Base-by-base conservation (phyloP, 116 monocot species). In the Papilionanthe hybrid region DNA sequence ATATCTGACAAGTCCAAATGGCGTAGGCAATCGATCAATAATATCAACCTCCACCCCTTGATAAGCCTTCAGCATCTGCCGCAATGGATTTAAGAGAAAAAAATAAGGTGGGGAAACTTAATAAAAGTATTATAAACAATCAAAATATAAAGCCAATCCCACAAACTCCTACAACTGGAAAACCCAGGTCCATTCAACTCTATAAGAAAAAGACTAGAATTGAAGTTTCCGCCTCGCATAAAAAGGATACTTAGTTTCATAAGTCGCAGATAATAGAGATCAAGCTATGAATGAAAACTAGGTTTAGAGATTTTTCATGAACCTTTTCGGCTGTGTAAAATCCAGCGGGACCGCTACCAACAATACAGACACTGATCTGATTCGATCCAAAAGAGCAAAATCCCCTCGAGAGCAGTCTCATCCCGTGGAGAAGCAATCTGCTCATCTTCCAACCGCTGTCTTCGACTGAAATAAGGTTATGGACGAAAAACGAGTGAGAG, bases 261-360 rank as follows among this genome's bases (percentile, higher is more conserved):
- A 65, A 27, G 9, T 65, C 60, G 8, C 60, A 22, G 60, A 18
- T 20, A 60, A 20, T 27, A 25, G 25, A 65, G 25, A 65, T 65
- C 65, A 65, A 65, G 9, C 27, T 65, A 65, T 45, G 27, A 25
- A 65, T 7, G 23, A 65, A 65, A 27, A 7, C 65, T 65, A 65
- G 22, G 65, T 22, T 25, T 22, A 60, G 60, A 22, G 60, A 22
- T 20, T 20, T 45, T 20, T 28, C 10, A 20, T 19, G 27, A 41
- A 91, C 96, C 94, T 93, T 96, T 43, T 96, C 94, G 37, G 93
- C 94, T 25, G 94, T 94, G 86, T 98, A 94, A 82, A 91, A 93
- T 7, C 98, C 98, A 11, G 98, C 93, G 55, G 98, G 94, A 8
- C 98, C 98, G 77, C 98, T 93, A 0, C 98, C 98, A 20, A 98